These are phyloP conservation scores for Venturiaceae sp. DNA, from an alignment of 2,329 filamentous ascomycete genomes.

Conservation along the genomic window DNA sequence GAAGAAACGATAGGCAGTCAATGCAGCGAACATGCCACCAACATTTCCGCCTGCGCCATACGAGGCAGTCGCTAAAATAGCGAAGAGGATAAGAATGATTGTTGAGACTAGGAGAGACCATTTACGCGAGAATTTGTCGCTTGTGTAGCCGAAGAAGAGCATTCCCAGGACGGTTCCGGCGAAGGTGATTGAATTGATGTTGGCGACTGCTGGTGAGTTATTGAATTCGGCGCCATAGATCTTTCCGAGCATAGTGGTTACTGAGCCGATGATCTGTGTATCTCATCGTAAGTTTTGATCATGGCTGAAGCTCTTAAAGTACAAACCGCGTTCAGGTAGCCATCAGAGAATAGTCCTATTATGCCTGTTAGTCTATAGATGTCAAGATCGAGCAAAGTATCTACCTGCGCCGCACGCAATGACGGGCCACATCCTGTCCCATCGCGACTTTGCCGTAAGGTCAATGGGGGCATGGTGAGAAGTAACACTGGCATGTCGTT, in stretches of 20 bases:
- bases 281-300: background rate
- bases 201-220: conserved; percentile 58
- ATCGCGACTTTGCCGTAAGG: conserved; percentile 5
- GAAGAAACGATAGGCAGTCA: conserved; percentile 80
- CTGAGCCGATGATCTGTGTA: conserved; percentile 72
- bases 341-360: conserved; percentile 82
- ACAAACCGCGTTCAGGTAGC: conserved; percentile 71
- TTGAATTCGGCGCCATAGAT: conserved; percentile 64
- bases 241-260: conserved; percentile 62
- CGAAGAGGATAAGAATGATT: conserved; percentile 75
- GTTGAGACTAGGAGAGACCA: conserved; percentile 76
- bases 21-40: conserved; percentile 63
- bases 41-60: conserved; percentile 63
- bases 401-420: conserved; percentile 6
- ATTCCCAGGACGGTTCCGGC: conserved; percentile 78
- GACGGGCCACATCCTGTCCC: conserved; percentile 8
- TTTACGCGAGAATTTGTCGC: conserved; percentile 77
- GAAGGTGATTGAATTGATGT: conserved; percentile 76
- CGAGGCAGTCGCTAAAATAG: conserved; percentile 65
- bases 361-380: too few relatives aligned
- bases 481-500: background rate
- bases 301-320: background rate
- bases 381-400: background rate
- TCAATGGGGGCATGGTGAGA: background rate
- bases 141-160: conserved; percentile 69